A percentile compares a stretch with the other conserved stretches of the same genome.
Evolutionary conservation across 208 protist genomes (phyloP).

Genomic region (Phytomonas francai): DNA sequence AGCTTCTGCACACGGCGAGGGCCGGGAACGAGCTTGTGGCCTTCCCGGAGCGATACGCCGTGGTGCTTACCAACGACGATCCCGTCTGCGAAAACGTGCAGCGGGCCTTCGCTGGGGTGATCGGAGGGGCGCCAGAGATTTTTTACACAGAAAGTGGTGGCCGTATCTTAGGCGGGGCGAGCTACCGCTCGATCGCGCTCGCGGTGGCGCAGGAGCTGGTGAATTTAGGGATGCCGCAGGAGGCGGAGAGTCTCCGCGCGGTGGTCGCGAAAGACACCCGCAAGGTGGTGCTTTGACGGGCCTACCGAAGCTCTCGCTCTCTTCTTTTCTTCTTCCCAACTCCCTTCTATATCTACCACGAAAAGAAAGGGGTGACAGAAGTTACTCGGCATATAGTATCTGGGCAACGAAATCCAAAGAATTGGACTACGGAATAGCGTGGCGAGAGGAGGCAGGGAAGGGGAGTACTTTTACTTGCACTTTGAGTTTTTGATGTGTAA

Average conservation of each 20-base stretch:
- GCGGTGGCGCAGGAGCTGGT: constrained; percentile 63
- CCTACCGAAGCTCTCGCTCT: background rate
- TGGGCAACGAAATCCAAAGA: too few relatives aligned
- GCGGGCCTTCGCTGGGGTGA: constrained; percentile 55
- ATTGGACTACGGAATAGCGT: too few relatives aligned
- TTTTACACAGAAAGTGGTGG: constrained; percentile 54
- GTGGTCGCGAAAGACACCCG: constrained; percentile 52
- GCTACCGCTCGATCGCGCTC: constrained; percentile 61
- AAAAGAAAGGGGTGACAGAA: too few relatives aligned
- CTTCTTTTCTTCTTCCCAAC: background rate
- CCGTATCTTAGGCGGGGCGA: constrained; percentile 61
- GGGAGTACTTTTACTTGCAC: too few relatives aligned
- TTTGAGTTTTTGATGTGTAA: too few relatives aligned
- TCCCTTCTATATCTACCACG: background rate
- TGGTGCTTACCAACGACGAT: constrained; percentile 72
- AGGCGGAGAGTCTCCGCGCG: constrained; percentile 60
- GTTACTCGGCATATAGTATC: too few relatives aligned
- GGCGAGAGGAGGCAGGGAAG: too few relatives aligned
- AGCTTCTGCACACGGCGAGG: constrained; percentile 39
- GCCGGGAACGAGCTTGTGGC: constrained; percentile 62
- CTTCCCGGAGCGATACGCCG: constrained; percentile 56
- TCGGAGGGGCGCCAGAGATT: constrained; percentile 51
- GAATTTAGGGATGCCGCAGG: constrained; percentile 45
- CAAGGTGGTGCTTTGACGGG: constrained; percentile 16
- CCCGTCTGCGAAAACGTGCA: constrained; percentile 56